A percentile compares a stretch with the other conserved stretches of the same genome.
Evolutionary conservation across 2,329 filamentous ascomycete species (phyloP).

Genomic region (Diplodia mutila): DNA sequence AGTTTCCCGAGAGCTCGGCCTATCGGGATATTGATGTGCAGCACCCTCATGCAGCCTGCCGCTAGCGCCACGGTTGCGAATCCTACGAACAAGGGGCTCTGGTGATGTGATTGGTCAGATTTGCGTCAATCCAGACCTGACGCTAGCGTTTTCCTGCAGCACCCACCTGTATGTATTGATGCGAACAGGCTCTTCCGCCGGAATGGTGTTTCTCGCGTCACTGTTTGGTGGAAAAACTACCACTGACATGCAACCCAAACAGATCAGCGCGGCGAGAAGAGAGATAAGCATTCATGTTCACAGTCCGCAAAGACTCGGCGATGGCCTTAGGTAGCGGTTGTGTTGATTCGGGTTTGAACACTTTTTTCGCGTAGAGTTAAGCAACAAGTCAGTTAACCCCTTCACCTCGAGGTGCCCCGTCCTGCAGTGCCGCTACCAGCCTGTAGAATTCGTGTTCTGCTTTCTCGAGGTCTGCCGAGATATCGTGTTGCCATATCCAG

Average conservation of each 20-base stretch:
- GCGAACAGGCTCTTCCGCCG: background rate
- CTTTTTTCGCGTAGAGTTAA: too few species aligned
- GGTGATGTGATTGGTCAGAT: too few species aligned
- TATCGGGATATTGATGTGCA: background rate
- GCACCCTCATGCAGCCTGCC: too few species aligned
- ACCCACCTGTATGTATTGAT: too few species aligned
- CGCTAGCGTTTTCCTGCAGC: too few species aligned
- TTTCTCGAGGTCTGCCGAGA: constrained; percentile 27
- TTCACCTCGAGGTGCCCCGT: too few species aligned
- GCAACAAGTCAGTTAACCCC: too few species aligned
- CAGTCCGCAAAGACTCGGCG: background rate
- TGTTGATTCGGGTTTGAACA: background rate
- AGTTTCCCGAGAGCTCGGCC: too few species aligned
- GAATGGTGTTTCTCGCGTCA: background rate
- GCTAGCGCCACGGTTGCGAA: background rate
- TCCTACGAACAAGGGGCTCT: background rate
- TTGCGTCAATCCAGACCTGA: too few species aligned
- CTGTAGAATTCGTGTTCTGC: background rate
- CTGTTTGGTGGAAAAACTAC: background rate
- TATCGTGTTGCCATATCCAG: constrained; percentile 48
- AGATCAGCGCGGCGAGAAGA: background rate
- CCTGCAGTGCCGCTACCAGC: too few species aligned
- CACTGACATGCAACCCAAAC: background rate
- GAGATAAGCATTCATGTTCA: background rate
- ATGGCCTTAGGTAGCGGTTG: background rate